Base-by-base conservation (phyloP, 805 yeast genomes). In the Tetrapisispora taiwanensis region DNA sequence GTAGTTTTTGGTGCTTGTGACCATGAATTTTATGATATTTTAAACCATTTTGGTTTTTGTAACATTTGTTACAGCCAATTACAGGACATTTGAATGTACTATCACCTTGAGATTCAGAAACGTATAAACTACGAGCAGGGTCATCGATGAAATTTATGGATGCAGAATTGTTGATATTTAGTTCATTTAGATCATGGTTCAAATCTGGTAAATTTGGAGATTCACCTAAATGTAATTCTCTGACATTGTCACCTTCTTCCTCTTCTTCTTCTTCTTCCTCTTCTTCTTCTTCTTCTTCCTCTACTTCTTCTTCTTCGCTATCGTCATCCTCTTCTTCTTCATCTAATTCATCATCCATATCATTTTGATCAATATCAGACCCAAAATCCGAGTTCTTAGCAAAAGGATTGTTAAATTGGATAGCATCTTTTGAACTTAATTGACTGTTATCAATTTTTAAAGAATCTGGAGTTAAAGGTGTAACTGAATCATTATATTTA, bases 51-150 rank as follows among this genome's bases (percentile, higher is more conserved):
- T 92, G 98, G 65, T 92, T 92, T 69, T 92, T 92, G 66, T 92
- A 92, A 26, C 90, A 89, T 71, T 92, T 92, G 55, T 89, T 97
- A 66, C 98, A 92, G 7, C 98, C 98, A 58, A 88, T 84, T 36
- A 92, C 98, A 0, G 97, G 98, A 69, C 98, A 92, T 63, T 84
- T 88, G 70, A 82, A 92, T 27, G 98, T 98, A 64, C 92, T 81
- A 62, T 87, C 84, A 54, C 89, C 96, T 46, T 85, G 89, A 49
- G 79, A 81, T 65, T 89, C 97, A 71, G 85, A 81, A 30, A 89
- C 95, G 60, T 92, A 90, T 47, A 90, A 68, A 60, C 89, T 92
- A 51, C 97, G 75, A 1, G 97, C 96, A 0, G 97, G 98, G 63
- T 92, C 97, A 65, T 90, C 97, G 41, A 92, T 89, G 63, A 88